A percentile compares a stretch with the other conserved stretches of the same genome.
phyloP scores from a whole-genome alignment of 1,284 basidiomycete genomes.

The Mycosarcoma mackinlayi region DNA sequence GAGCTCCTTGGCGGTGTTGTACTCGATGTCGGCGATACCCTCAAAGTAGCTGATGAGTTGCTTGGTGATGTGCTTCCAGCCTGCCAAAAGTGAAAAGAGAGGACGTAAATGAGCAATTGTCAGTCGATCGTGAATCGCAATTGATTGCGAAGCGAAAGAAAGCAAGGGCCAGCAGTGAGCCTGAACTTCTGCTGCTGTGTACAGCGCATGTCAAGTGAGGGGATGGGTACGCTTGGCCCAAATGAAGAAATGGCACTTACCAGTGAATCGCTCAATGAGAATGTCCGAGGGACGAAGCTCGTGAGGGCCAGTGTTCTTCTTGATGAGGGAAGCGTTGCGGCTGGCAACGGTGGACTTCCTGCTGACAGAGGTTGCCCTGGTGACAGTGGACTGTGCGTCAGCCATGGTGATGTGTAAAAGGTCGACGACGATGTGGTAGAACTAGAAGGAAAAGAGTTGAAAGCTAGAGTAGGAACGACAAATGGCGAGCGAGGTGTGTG shows the following conservation, averaged over 20 bases:
- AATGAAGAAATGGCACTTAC: slow-evolving; percentile 52
- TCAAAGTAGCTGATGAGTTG: slow-evolving; percentile 71
- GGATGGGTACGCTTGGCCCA: background rate
- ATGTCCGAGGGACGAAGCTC: slow-evolving; percentile 95
- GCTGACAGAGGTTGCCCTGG: slow-evolving; percentile 64
- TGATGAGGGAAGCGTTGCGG: slow-evolving; percentile 70
- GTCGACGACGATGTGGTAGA: slow-evolving; percentile 47
- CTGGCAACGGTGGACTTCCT: slow-evolving; percentile 68
- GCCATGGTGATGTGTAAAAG: slow-evolving; percentile 39
- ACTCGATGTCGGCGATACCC: slow-evolving; percentile 73
- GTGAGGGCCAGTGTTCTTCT: slow-evolving; percentile 72
- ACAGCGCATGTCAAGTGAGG: background rate
- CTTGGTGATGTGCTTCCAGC: slow-evolving; percentile 90
- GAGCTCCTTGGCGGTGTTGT: slow-evolving; percentile 92
- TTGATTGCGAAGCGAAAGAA: too few species aligned
- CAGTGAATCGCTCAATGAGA: slow-evolving; percentile 83
- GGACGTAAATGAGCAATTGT: background rate
- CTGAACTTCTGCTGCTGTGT: too few species aligned
- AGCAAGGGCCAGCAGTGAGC: too few species aligned
- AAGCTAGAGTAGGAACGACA: slow-evolving; percentile 3
- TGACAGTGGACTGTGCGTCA: slow-evolving; percentile 66
- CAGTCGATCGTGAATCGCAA: background rate
- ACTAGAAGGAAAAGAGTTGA: slow-evolving; percentile 13
- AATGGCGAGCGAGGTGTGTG: slow-evolving; percentile 24
- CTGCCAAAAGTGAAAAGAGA: slow-evolving; percentile 58